Evolutionary conservation across 495 filamentous ascomycete species (phyloP).

Genomic region (Penicillium waksmanii): DNA sequence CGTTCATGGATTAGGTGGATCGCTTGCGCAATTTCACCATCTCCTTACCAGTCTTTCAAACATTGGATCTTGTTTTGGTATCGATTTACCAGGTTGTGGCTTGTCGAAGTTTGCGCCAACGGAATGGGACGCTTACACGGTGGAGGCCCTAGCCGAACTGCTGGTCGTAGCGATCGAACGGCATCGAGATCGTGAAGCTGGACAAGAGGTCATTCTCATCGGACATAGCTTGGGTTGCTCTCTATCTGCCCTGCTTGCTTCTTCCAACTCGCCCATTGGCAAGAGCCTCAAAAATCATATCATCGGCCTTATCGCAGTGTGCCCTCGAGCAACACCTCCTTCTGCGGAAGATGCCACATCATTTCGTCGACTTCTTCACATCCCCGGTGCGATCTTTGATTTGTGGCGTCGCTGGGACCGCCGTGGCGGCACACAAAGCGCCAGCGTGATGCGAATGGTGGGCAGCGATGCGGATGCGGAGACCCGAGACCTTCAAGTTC

Average conservation of each 20-base stretch:
- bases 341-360: slow-evolving; percentile 53
- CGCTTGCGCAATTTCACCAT: slow-evolving; percentile 82
- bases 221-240: slow-evolving; percentile 90
- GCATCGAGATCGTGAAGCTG: slow-evolving; percentile 64
- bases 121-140: slow-evolving; percentile 78
- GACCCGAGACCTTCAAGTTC: slow-evolving; percentile 74
- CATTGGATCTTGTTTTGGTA: slow-evolving; percentile 82
- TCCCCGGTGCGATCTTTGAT: slow-evolving; percentile 76
- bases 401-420: slow-evolving; percentile 80
- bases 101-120: slow-evolving; percentile 70
- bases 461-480: slow-evolving; percentile 73
- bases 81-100: slow-evolving; percentile 91
- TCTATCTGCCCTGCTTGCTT: slow-evolving; percentile 73
- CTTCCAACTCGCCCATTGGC: slow-evolving; percentile 54
- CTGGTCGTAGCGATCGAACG: slow-evolving; percentile 72
- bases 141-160: slow-evolving; percentile 74
- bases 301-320: slow-evolving; percentile 77
- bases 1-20: slow-evolving; percentile 89
- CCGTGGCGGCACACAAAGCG: slow-evolving; percentile 74
- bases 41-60: slow-evolving; percentile 82
- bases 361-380: slow-evolving; percentile 59
- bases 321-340: slow-evolving; percentile 68
- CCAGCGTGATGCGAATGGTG: slow-evolving; percentile 79
- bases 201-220: slow-evolving; percentile 77
- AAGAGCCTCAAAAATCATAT: slow-evolving; percentile 61